phyloP scores from a whole-genome alignment of 2,329 filamentous ascomycete species.

The Colletotrichum viniferum region DNA sequence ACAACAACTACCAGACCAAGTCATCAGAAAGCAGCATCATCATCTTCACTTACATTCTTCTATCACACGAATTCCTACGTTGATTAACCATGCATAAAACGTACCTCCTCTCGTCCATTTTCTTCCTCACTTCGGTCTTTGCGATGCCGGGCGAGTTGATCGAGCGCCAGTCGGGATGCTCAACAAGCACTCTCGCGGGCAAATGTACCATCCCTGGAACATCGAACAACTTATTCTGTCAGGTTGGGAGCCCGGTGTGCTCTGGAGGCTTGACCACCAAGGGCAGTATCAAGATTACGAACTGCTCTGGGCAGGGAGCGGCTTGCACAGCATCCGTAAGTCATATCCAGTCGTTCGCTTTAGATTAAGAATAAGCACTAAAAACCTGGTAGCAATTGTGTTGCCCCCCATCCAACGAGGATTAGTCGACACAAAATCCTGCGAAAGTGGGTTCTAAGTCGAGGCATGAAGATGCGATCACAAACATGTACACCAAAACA shows the following conservation, averaged over 20 bases:
- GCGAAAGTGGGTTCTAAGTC: fast-evolving
- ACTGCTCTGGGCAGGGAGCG: not conserved
- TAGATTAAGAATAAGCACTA: not conserved
- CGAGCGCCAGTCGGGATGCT: not conserved
- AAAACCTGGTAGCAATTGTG: not conserved
- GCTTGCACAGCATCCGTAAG: not conserved
- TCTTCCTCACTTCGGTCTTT: not conserved
- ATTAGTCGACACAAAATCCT: fast-evolving
- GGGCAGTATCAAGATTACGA: not conserved
- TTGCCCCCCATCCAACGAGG: not conserved
- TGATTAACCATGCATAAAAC: not conserved
- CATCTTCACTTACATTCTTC: not conserved
- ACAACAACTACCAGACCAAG: fast-evolving
- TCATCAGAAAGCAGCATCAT: not conserved
- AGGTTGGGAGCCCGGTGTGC: not conserved
- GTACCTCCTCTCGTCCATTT: not conserved
- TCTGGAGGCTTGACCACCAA: not conserved
- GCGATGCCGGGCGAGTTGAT: not conserved
- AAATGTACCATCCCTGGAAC: not conserved
- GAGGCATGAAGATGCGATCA: not conserved
- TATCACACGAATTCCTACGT: not conserved
- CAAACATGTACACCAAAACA: no score
- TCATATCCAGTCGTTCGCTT: not conserved
- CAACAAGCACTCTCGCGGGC: not conserved
- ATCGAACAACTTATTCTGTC: not conserved